Evolutionary conservation across 352 stramenopile species (phyloP).

Genomic region (Plasmopara muralis): DNA sequence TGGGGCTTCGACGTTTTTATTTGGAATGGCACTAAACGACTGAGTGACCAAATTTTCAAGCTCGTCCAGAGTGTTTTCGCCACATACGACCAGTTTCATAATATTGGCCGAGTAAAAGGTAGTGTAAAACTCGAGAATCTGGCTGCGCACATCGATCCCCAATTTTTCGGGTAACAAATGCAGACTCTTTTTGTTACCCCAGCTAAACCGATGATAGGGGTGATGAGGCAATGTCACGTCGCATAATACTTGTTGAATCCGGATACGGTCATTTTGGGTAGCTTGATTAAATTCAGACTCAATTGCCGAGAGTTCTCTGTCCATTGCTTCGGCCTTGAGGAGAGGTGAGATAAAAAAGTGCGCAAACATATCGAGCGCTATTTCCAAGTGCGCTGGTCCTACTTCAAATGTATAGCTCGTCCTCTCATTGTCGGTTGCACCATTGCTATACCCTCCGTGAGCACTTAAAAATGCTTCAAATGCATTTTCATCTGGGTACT

Average conservation of each 20-base stretch:
- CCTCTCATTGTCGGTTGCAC: slow-evolving; percentile 88
- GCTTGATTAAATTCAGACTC: slow-evolving; percentile 86
- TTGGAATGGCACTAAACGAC: slow-evolving; percentile 57
- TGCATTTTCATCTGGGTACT: slow-evolving; percentile 92
- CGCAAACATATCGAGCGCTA: slow-evolving; percentile 89
- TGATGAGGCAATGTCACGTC: slow-evolving; percentile 41
- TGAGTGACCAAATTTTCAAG: slow-evolving; percentile 55
- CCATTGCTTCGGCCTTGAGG: slow-evolving; percentile 70
- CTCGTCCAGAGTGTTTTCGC: slow-evolving; percentile 63
- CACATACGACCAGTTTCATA: slow-evolving; percentile 81
- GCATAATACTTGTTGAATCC: slow-evolving; percentile 74
- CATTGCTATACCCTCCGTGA: slow-evolving; percentile 89
- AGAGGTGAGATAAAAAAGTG: slow-evolving; percentile 92
- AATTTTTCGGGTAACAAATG: slow-evolving; percentile 34
- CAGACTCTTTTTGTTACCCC: slow-evolving; percentile 78
- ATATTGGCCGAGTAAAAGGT: slow-evolving; percentile 73
- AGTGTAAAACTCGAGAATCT: slow-evolving; percentile 63
- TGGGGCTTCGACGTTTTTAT: slow-evolving; percentile 40
- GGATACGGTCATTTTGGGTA: slow-evolving; percentile 62
- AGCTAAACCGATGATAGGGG: slow-evolving; percentile 79
- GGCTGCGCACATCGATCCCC: slow-evolving; percentile 48
- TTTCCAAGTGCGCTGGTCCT: slow-evolving; percentile 43
- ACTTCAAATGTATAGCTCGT: slow-evolving; percentile 94
- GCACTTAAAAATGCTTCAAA: slow-evolving; percentile 87
- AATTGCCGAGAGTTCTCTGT: slow-evolving; percentile 79